Percentiles rank a stretch among this genome's conserved stretches.
Conservation (phyloP, 495 filamentous ascomycete species). For the Mycothermus thermophilus region DNA sequence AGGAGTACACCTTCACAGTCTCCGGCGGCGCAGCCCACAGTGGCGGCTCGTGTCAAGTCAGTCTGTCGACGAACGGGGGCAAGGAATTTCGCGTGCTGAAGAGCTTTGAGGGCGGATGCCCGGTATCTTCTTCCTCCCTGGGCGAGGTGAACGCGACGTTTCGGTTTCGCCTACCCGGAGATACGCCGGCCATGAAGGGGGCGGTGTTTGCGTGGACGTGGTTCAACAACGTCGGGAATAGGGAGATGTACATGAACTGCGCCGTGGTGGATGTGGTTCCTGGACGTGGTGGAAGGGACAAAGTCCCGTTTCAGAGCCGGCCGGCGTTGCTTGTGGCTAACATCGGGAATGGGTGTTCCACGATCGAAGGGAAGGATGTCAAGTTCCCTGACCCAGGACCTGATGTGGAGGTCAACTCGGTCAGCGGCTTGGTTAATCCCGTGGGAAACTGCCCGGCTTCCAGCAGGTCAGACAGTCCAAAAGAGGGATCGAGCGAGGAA, state of each 20-base stretch:
- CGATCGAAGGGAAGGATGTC: slow-evolving; percentile 31
- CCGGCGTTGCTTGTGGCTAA: slow-evolving; percentile 38
- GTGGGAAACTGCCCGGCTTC: too few species aligned
- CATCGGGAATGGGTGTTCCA: slow-evolving; percentile 29
- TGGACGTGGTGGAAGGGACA: slow-evolving; percentile 4
- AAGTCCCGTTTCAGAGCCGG: slow-evolving; percentile 9
- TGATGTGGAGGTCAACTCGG: slow-evolving; percentile 22
- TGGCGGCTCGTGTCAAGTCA: slow-evolving; percentile 52
- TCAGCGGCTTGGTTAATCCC: neutral
- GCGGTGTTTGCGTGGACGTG: slow-evolving; percentile 69
- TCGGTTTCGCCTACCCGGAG: slow-evolving; percentile 39
- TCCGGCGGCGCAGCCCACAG: slow-evolving; percentile 42
- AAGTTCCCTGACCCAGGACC: slow-evolving; percentile 50
- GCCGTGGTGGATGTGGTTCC: slow-evolving; percentile 41
- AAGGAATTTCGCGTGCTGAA: slow-evolving; percentile 34
- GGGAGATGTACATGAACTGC: slow-evolving; percentile 92
- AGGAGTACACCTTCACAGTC: slow-evolving; percentile 41
- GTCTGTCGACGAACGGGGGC: slow-evolving; percentile 46
- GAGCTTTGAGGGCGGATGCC: slow-evolving; percentile 27
- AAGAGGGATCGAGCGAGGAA: neutral
- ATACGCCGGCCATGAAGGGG: slow-evolving; percentile 41
- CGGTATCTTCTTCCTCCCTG: too few species aligned
- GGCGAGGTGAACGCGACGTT: slow-evolving; percentile 9
- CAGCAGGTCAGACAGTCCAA: too few species aligned
- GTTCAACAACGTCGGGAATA: slow-evolving; percentile 75